phyloP scores from a whole-genome alignment of 495 filamentous ascomycete genomes.

The Aspergillus cavernicola region DNA sequence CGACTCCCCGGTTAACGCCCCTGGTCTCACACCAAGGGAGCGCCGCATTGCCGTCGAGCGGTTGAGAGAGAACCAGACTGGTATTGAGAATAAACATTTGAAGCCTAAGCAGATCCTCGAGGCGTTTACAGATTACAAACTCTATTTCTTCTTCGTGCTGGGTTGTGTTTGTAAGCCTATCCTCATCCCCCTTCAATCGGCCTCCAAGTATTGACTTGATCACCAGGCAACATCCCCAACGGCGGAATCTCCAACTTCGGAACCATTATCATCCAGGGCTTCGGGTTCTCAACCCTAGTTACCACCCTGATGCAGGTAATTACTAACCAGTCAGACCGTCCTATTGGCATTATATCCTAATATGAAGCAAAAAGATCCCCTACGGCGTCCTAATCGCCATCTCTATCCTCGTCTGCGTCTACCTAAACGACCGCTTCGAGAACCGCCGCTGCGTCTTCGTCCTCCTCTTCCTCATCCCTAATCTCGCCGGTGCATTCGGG shows the following conservation, averaged over 20 bases:
- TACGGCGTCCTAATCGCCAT: conserved; percentile 54
- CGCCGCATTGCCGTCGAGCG: conserved; percentile 57
- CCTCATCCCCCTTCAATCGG: not conserved
- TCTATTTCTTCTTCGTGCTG: conserved; percentile 59
- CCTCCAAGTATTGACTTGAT: not conserved
- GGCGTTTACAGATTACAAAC: conserved; percentile 56
- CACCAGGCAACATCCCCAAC: conserved; percentile 40
- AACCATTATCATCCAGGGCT: conserved; percentile 58
- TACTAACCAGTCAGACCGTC: too few relatives aligned
- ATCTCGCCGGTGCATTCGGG: conserved; percentile 52
- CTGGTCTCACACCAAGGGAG: conserved; percentile 53
- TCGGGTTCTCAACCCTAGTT: conserved; percentile 54
- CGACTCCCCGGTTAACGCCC: conserved; percentile 59
- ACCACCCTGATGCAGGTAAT: conserved; percentile 45
- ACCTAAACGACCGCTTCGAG: conserved; percentile 52
- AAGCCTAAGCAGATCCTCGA: conserved; percentile 57
- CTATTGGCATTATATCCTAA: too few relatives aligned
- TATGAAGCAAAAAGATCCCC: conserved; percentile 45
- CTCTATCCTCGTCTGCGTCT: conserved; percentile 56
- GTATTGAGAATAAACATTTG: conserved; percentile 61
- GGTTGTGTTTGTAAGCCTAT: conserved; percentile 38
- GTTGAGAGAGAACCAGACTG: conserved; percentile 58
- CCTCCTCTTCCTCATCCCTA: conserved; percentile 51
- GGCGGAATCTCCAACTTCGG: conserved; percentile 58
- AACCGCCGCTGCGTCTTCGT: conserved; percentile 56